Evolutionary conservation across 257 asterid species (phyloP).

Genomic region (Coffea eugenioides): DNA sequence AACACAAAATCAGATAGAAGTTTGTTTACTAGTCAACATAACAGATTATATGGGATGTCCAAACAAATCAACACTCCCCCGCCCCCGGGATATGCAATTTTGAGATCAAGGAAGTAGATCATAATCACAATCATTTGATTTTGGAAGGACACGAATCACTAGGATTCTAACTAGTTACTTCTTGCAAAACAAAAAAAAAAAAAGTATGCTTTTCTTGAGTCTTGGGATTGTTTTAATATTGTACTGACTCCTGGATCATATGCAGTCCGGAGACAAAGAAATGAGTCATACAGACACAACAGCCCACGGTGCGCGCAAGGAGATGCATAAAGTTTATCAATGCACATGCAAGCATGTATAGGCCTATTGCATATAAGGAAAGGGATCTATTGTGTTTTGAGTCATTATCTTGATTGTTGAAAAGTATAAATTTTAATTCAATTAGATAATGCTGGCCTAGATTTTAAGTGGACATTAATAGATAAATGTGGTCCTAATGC

Average conservation of each 20-base stretch:
- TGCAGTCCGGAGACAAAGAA: background rate
- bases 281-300: background rate
- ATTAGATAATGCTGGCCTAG: background rate
- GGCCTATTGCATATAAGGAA: background rate
- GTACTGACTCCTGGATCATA: background rate
- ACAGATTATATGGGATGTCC: background rate
- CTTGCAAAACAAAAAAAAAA: background rate
- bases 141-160: background rate
- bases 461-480: background rate
- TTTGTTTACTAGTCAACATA: background rate
- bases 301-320: background rate
- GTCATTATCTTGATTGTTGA: no score
- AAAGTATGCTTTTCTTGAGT: background rate
- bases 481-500: constrained; percentile 10
- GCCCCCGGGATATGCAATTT: no score
- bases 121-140: background rate
- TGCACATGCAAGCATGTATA: background rate
- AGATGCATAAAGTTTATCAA: background rate
- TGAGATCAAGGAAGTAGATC: no score
- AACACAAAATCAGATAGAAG: background rate
- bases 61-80: background rate
- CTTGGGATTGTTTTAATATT: background rate
- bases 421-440: background rate
- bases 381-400: background rate
- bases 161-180: background rate